Evolutionary conservation across 305 asterid species (phyloP), one percentile per base, ranked within the genome.

Genomic region (Nicotiana rustica): DNA sequence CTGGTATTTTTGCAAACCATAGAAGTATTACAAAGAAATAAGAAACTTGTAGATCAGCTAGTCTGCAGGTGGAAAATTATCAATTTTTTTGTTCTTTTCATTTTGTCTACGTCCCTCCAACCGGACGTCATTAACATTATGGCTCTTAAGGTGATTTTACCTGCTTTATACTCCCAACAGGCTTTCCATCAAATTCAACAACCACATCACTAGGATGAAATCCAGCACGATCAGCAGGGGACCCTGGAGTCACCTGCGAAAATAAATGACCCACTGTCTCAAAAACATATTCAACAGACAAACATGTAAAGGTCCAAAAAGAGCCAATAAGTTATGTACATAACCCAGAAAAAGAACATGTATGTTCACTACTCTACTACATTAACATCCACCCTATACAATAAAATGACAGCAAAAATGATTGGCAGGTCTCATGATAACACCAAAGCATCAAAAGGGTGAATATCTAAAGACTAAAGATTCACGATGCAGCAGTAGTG

Each of bases 141-240:
- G n/a, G 69, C 17, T 25, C 38, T 56, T 31, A 29, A 56, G 31
- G 17, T 15, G 52, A 57, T 77, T 47, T 73, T 93, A 95, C 98
- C 97, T 95, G 97, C 90, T 91, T 91, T 61, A 88, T 91, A 89
- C 91, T 95, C 81, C 85, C 91, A n/a, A 95, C 80, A 10, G 88
- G 88, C 86, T 73, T 88, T 73, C 97, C 98, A 47, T 90, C 98
- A 86, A 95, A 95, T 85, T 93, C 95, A 82, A 91, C 88, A 18
- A 95, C 93, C 44, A 93, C 89, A 82, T 95, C 98, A 73, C 97
- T 95, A 6, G 97, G 97, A 78, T 60, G 93, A 86, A 95, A 95
- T 81, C 97, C 98, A 85, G 98, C 97, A 84, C 84, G 94, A 84
- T 90, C 97, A 83, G 96, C 97, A 25, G 98, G 97, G 56, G 98